Evolutionary conservation across 495 filamentous ascomycete species (phyloP).

Genomic region (Rhizodiscina lignyota): DNA sequence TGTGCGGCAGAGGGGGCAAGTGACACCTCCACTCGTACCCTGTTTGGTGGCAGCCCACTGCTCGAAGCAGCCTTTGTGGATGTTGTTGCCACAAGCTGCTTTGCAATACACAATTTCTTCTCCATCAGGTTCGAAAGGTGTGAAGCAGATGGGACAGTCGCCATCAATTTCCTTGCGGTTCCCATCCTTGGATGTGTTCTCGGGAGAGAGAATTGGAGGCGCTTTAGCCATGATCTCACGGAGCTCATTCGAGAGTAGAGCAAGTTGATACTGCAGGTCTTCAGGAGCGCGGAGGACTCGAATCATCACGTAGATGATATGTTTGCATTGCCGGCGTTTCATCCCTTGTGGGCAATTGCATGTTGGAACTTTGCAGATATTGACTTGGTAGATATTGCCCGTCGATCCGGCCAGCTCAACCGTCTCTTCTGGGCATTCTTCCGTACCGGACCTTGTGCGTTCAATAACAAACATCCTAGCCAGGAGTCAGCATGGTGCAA

Average conservation of each 20-base stretch:
- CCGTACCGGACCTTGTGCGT: constrained; percentile 26
- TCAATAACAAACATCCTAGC: constrained; percentile 41
- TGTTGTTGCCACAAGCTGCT: constrained; percentile 60
- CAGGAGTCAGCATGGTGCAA: constrained; percentile 1
- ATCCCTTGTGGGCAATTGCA: constrained; percentile 52
- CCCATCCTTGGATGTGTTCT: constrained; percentile 18
- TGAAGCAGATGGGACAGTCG: constrained; percentile 70
- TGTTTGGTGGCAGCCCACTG: constrained; percentile 47
- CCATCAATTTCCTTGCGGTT: constrained; percentile 50
- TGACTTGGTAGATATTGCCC: constrained; percentile 55
- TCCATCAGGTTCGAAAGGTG: constrained; percentile 38
- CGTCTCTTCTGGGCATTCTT: constrained; percentile 29
- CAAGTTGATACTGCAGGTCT: constrained; percentile 57
- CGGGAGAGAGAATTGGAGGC: constrained; percentile 23
- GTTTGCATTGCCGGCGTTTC: constrained; percentile 60
- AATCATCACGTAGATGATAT: constrained; percentile 48
- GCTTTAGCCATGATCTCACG: constrained; percentile 40
- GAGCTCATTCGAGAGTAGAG: constrained; percentile 50
- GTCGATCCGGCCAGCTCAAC: constrained; percentile 59
- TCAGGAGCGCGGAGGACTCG: constrained; percentile 46
- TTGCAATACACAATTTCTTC: constrained; percentile 56
- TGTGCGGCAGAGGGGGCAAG: constrained; percentile 53
- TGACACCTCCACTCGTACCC: constrained; percentile 25
- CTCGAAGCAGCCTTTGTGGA: constrained; percentile 57
- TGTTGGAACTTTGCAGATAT: constrained; percentile 35